Conservation (phyloP, 106 monocot genomes). For the Phalaenopsis aphrodite region DNA sequence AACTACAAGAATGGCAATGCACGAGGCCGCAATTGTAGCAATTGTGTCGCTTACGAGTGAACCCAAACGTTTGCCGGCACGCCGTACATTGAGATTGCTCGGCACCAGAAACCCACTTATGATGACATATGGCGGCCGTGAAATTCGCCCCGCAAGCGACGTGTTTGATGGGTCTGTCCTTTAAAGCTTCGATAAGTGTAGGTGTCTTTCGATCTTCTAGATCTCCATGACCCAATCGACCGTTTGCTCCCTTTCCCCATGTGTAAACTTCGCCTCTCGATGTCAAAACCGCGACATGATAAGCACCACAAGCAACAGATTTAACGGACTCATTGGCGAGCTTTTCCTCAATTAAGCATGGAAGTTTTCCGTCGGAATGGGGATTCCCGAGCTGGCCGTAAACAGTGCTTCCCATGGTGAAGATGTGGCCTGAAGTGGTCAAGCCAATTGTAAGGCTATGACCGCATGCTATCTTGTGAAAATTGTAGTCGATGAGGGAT, state of each 20-base stretch:
- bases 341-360: slow-evolving; percentile 74
- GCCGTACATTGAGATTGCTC: slow-evolving; percentile 74
- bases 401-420: slow-evolving; percentile 83
- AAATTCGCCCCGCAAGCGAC: slow-evolving; percentile 90
- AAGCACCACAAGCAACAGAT: slow-evolving; percentile 83
- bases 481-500: slow-evolving; percentile 86
- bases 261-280: slow-evolving; percentile 67
- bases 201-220: slow-evolving; percentile 81
- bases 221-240: slow-evolving; percentile 92
- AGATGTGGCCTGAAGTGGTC: slow-evolving; percentile 73
- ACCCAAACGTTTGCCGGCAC: slow-evolving; percentile 80
- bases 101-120: slow-evolving; percentile 84
- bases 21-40: slow-evolving; percentile 88
- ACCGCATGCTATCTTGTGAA: slow-evolving; percentile 81
- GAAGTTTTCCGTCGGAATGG: slow-evolving; percentile 73
- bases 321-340: slow-evolving; percentile 51
- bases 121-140: slow-evolving; percentile 74
- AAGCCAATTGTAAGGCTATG: slow-evolving; percentile 85
- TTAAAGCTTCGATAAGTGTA: slow-evolving; percentile 81
- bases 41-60: slow-evolving; percentile 80
- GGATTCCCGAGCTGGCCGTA: slow-evolving; percentile 96
- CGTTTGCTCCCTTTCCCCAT: slow-evolving; percentile 96
- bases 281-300: slow-evolving; percentile 85
- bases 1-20: slow-evolving; percentile 75
- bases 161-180: slow-evolving; percentile 74